A percentile compares a stretch with the other conserved stretches of the same genome.
Evolutionary conservation across 1,284 basidiomycete species (phyloP).

Genomic region (Pyrrhoderma lamaoense): DNA sequence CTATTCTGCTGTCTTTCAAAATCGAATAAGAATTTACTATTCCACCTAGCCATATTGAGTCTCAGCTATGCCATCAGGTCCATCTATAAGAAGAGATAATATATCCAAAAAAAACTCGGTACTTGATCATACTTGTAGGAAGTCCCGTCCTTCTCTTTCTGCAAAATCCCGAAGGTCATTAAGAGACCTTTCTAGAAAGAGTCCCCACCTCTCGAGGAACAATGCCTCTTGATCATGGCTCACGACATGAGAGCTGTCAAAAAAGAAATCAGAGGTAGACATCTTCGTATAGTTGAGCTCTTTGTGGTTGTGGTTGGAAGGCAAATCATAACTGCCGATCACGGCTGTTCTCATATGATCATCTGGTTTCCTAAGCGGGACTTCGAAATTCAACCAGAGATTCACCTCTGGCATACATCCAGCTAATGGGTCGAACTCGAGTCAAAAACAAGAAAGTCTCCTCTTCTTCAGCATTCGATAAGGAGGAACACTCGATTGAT

Average conservation of each 20-base stretch:
- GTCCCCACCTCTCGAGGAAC: constrained; percentile 53
- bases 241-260: not conserved
- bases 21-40: constrained; percentile 45
- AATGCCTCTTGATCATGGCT: constrained; percentile 34
- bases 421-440: constrained; percentile 57
- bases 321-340: too few species aligned
- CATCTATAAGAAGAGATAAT: not conserved
- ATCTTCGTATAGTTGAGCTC: too few species aligned
- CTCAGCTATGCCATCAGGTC: constrained; percentile 36
- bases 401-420: constrained; percentile 6
- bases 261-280: too few species aligned
- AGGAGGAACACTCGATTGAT: constrained; percentile 33
- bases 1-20: not conserved
- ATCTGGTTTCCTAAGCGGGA: too few species aligned
- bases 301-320: too few species aligned
- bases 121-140: constrained; percentile 44
- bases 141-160: constrained; percentile 46
- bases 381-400: too few species aligned
- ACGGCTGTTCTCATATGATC: too few species aligned
- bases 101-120: not conserved
- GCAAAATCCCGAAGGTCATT: constrained; percentile 52
- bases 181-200: constrained; percentile 50
- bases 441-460: constrained; percentile 45
- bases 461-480: constrained; percentile 31
- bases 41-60: constrained; percentile 48